Percentiles rank a stretch among this genome's conserved stretches.
Evolutionary conservation across 2,329 filamentous ascomycete genomes (phyloP).

Genomic region (Periconia macrospinosa): DNA sequence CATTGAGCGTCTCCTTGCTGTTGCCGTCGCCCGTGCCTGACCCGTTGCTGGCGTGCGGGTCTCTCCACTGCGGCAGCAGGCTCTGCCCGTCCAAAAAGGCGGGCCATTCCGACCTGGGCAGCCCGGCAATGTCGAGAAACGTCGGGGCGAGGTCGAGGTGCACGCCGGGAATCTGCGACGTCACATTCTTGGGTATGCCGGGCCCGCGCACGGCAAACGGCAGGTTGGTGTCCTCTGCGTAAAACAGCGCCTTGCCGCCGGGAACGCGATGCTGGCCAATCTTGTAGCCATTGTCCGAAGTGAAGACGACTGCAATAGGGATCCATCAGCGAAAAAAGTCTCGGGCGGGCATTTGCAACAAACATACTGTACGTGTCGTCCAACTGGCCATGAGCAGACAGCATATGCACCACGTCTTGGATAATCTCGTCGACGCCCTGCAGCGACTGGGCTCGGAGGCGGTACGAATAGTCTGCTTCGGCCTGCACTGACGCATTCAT

Average conservation of each 20-base stretch:
- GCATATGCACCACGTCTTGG: background rate
- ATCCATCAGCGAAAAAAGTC: too few relatives aligned
- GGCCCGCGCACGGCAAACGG: slow-evolving; percentile 44
- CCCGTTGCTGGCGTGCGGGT: background rate
- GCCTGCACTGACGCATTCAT: background rate
- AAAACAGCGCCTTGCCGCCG: slow-evolving; percentile 42
- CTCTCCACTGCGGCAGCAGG: slow-evolving; percentile 31
- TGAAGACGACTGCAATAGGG: background rate
- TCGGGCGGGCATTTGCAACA: too few relatives aligned
- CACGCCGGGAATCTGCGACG: slow-evolving; percentile 25
- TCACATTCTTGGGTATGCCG: slow-evolving; percentile 24
- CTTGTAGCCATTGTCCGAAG: slow-evolving; percentile 21
- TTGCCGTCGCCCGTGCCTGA: background rate
- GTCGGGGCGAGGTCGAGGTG: slow-evolving; percentile 43
- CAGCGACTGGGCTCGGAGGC: background rate
- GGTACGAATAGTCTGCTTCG: background rate
- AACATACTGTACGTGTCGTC: background rate
- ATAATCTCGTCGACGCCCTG: background rate
- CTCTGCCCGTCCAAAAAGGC: slow-evolving; percentile 32
- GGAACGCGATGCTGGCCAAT: slow-evolving; percentile 43
- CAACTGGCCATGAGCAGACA: background rate
- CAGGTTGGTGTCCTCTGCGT: slow-evolving; percentile 44
- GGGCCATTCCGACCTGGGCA: slow-evolving; percentile 20
- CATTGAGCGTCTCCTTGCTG: slow-evolving; percentile 35
- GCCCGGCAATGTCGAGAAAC: slow-evolving; percentile 30